Evolutionary conservation across 1,284 basidiomycete species (phyloP).

Genomic region (Pholiota adiposa): DNA sequence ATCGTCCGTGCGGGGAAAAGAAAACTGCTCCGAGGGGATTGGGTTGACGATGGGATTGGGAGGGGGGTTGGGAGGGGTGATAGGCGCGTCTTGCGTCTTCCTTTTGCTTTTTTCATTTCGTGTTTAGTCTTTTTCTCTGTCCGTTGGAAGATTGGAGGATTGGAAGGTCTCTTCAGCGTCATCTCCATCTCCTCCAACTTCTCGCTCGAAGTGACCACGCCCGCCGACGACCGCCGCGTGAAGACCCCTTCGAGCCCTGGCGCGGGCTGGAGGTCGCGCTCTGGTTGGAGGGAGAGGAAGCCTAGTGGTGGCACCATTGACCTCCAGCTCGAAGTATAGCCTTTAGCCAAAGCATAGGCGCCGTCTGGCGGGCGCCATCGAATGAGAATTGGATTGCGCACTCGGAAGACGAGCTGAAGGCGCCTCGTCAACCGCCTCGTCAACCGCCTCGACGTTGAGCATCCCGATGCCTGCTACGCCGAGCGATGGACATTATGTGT

Average conservation of each 20-base stretch:
- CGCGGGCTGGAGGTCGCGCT: neutral
- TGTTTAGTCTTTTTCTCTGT: neutral
- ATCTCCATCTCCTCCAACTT: conserved; percentile 27
- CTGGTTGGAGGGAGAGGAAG: neutral
- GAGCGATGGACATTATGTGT: conserved; percentile 26
- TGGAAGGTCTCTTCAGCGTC: no score
- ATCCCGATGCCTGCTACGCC: conserved; percentile 51
- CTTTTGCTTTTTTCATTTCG: conserved; percentile 13
- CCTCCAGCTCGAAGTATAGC: no score
- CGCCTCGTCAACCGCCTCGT: conserved; percentile 42
- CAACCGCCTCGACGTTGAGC: conserved; percentile 49
- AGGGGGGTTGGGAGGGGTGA: conserved; percentile 90
- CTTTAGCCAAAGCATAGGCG: neutral
- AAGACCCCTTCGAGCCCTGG: conserved; percentile 17
- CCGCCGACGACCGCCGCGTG: conserved; percentile 13
- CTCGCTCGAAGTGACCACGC: conserved; percentile 26
- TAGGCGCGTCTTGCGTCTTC: no score
- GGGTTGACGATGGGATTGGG: conserved; percentile 80
- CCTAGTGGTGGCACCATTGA: neutral
- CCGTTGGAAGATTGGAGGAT: no score
- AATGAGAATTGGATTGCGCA: no score
- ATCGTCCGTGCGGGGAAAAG: conserved; percentile 73
- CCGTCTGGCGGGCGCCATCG: conserved; percentile 3
- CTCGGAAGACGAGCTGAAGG: conserved; percentile 22
- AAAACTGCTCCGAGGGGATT: conserved; percentile 60